These are phyloP conservation scores for Penicillium steckii DNA, from an alignment of 495 filamentous ascomycete species.

Conservation along the genomic window DNA sequence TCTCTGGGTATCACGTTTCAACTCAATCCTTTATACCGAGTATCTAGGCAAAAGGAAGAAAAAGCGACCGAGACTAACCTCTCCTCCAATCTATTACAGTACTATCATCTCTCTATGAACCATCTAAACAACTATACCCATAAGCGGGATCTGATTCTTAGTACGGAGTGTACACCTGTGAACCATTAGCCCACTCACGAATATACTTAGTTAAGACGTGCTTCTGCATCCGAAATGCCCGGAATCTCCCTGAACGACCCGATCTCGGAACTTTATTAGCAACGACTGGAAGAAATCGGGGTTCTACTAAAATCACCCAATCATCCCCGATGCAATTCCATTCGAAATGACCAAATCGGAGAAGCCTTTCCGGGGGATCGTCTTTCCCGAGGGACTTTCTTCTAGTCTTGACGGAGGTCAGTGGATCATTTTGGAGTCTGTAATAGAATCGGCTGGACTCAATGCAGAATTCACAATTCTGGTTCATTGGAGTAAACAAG, in stretches of 20 bases:
- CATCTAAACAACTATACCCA: too few relatives aligned
- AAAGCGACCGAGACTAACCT: too few relatives aligned
- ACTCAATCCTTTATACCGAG: too few relatives aligned
- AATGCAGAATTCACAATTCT: too few relatives aligned
- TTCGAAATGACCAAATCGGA: background rate
- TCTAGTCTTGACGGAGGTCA: background rate
- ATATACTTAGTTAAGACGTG: background rate
- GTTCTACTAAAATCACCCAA: background rate
- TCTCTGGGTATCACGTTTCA: too few relatives aligned
- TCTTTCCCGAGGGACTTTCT: background rate
- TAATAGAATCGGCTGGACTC: too few relatives aligned
- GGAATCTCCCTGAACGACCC: background rate
- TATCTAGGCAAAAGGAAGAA: too few relatives aligned
- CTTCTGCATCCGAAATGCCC: background rate
- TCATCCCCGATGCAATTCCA: background rate
- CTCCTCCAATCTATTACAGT: too few relatives aligned
- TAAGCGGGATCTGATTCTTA: too few relatives aligned
- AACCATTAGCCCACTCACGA: background rate
- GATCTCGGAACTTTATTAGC: background rate
- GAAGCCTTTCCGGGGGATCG: slow-evolving; percentile 2
- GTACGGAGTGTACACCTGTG: too few relatives aligned
- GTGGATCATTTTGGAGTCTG: background rate
- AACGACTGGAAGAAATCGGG: background rate
- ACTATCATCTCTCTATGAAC: too few relatives aligned
- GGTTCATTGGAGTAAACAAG: too few relatives aligned